Evolutionary conservation across 441 rosid species (phyloP).

Genomic region (Croton laevigatus): DNA sequence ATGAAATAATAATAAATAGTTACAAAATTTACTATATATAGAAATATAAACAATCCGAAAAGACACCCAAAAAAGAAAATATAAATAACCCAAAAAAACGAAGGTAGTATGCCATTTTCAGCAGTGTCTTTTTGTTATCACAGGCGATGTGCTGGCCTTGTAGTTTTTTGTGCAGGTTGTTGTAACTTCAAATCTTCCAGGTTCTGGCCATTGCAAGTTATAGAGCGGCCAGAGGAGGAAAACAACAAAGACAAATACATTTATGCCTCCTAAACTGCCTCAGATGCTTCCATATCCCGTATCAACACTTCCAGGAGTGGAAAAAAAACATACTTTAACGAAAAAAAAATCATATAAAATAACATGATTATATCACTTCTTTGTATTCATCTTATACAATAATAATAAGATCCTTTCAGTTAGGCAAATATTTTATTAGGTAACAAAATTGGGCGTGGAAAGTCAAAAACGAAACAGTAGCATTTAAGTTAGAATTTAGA

Average conservation of each 20-base stretch:
- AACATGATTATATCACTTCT: not conserved
- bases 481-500: not conserved
- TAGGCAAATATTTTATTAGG: not conserved
- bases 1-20: too few relatives aligned
- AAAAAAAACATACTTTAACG: too few relatives aligned
- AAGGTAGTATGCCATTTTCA: not conserved
- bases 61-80: too few relatives aligned
- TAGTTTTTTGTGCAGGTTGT: not conserved
- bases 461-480: not conserved
- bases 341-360: too few relatives aligned
- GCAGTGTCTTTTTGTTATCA: not conserved
- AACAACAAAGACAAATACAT: not conserved
- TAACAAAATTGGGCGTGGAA: not conserved
- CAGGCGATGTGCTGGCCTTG: slow-evolving; percentile 6
- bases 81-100: not conserved
- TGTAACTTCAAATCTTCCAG: not conserved
- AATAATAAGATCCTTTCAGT: too few relatives aligned
- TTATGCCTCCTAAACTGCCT: not conserved
- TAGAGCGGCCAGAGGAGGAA: not conserved
- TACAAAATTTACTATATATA: too few relatives aligned
- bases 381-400: not conserved
- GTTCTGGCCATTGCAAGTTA: not conserved
- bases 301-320: not conserved
- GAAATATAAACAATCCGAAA: too few relatives aligned
- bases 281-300: too few relatives aligned